These are phyloP conservation scores for Cadophora gregata DNA, from an alignment of 2,329 filamentous ascomycete genomes.

Conservation along the genomic window DNA sequence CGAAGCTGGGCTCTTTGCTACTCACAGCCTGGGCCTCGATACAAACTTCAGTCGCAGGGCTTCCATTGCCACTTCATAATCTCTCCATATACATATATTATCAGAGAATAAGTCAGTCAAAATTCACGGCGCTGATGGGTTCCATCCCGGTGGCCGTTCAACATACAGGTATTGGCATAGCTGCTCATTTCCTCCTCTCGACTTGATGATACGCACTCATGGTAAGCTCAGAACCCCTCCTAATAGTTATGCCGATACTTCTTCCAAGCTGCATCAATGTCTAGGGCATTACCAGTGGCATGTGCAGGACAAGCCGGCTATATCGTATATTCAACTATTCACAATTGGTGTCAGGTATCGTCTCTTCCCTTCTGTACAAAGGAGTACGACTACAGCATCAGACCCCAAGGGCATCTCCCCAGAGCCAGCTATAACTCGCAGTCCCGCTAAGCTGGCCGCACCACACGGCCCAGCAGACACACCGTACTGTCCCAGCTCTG, in stretches of 20 bases:
- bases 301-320: neutral
- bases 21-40: neutral
- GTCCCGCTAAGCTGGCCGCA: conserved; percentile 58
- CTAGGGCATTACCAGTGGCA: neutral
- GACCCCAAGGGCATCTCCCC: conserved; percentile 48
- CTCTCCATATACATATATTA: neutral
- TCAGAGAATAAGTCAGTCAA: no score
- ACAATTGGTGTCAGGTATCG: conserved; percentile 50
- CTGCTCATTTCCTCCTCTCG: no score
- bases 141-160: no score
- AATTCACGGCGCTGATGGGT: no score
- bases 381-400: conserved; percentile 63
- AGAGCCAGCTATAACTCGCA: conserved; percentile 54
- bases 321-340: conserved; percentile 18
- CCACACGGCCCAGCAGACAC: conserved; percentile 56
- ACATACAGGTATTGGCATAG: no score
- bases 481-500: conserved; percentile 46
- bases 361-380: conserved; percentile 69
- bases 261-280: no score
- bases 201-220: no score
- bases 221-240: no score
- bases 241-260: no score
- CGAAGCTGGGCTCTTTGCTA: neutral
- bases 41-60: neutral
- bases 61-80: neutral